phyloP scores from a whole-genome alignment of 2,329 filamentous ascomycete species.

The Nemania abortiva region DNA sequence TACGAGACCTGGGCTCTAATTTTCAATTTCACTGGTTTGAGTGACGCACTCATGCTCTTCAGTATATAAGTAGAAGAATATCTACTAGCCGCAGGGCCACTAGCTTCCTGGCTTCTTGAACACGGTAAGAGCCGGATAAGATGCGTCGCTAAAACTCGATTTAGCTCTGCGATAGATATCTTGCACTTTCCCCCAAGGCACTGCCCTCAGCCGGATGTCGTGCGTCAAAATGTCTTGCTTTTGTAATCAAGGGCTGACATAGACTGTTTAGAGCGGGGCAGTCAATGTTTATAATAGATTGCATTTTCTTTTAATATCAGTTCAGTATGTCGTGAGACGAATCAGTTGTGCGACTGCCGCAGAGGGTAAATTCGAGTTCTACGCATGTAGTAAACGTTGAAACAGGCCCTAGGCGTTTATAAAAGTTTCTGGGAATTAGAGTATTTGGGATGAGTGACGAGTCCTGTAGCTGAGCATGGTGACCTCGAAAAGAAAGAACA shows the following conservation, averaged over 20 bases:
- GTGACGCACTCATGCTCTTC: not conserved
- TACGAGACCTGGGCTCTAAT: too few species aligned
- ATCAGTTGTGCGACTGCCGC: not conserved
- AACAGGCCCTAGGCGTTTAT: slow-evolving; percentile 4
- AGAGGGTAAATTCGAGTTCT: not conserved
- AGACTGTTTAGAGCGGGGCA: not conserved
- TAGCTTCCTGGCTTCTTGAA: too few species aligned
- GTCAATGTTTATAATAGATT: not conserved
- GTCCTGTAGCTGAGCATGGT: not conserved
- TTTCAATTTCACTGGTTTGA: not conserved
- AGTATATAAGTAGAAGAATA: too few species aligned
- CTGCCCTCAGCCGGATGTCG: slow-evolving; percentile 7
- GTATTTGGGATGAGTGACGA: not conserved
- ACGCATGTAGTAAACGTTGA: slow-evolving; percentile 7
- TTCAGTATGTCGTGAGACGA: slow-evolving; percentile 10
- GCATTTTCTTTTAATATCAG: not conserved
- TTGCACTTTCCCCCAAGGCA: not conserved
- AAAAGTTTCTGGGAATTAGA: not conserved
- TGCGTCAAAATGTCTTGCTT: slow-evolving; percentile 26
- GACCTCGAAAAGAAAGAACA: not conserved
- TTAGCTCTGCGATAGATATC: slow-evolving; percentile 1
- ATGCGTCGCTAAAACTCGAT: too few species aligned
- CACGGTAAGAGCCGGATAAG: not conserved
- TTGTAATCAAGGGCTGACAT: not conserved
- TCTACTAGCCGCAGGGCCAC: too few species aligned